Evolutionary conservation across 805 yeast species (phyloP).

Genomic region (Lachancea dasiensis): DNA sequence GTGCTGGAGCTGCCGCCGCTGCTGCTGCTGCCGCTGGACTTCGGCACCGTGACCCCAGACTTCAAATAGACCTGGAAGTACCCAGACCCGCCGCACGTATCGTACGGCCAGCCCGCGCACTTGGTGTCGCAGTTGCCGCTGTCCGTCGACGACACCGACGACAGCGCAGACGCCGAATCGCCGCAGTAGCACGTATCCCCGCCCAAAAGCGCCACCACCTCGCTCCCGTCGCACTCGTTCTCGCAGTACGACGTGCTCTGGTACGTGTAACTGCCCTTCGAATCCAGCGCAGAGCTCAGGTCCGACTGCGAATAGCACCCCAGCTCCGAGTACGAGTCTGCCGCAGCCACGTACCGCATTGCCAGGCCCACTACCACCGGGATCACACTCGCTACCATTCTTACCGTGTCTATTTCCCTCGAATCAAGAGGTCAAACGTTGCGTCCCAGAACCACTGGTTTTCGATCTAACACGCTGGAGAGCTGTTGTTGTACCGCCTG

Average conservation of each 20-base stretch:
- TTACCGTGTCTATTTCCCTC: too few relatives aligned
- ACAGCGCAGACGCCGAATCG: constrained; percentile 22
- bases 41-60: constrained; percentile 27
- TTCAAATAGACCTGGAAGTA: constrained; percentile 43
- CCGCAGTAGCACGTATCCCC: constrained; percentile 70
- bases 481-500: too few relatives aligned
- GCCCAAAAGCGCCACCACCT: constrained; percentile 45
- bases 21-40: constrained; percentile 4
- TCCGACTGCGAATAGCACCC: constrained; percentile 35
- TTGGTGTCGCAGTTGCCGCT: constrained; percentile 36
- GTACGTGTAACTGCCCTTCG: constrained; percentile 44
- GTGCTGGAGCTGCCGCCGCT: constrained; percentile 13
- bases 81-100: constrained; percentile 57
- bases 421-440: too few relatives aligned
- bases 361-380: neutral
- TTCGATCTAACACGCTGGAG: too few relatives aligned
- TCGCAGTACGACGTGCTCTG: constrained; percentile 59
- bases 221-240: constrained; percentile 43
- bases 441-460: too few relatives aligned
- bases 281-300: constrained; percentile 22
- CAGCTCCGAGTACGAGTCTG: constrained; percentile 16
- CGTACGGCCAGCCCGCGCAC: constrained; percentile 60
- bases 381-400: neutral
- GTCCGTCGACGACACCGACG: constrained; percentile 34
- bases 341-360: neutral